Conservation (phyloP, 2,329 filamentous ascomycete species). For the Colletotrichum costaricense region DNA sequence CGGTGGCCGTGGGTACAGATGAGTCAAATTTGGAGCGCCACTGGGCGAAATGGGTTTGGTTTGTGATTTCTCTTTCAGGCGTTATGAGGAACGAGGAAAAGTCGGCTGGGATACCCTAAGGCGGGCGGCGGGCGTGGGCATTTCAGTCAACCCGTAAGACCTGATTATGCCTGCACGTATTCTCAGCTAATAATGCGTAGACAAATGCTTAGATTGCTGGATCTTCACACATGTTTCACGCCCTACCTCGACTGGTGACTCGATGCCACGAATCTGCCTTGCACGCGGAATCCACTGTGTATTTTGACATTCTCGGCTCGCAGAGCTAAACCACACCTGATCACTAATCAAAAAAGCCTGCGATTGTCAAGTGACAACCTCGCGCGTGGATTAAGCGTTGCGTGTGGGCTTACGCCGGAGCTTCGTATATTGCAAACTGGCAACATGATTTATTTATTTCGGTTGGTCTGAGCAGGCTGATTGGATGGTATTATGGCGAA, state of each 20-base stretch:
- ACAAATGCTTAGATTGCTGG: slow-evolving; percentile 17
- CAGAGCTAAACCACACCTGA: neutral
- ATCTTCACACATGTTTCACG: slow-evolving; percentile 11
- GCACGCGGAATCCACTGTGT: neutral
- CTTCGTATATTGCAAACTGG: neutral
- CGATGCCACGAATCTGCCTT: neutral
- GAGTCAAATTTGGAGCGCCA: neutral
- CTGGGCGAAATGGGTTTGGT: neutral
- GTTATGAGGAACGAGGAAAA: slow-evolving; percentile 30
- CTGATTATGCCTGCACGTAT: slow-evolving; percentile 22
- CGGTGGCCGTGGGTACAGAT: slow-evolving; percentile 26
- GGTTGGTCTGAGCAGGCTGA: neutral
- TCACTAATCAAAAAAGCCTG: neutral
- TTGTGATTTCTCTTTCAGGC: slow-evolving; percentile 22
- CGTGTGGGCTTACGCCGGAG: neutral
- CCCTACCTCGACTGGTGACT: slow-evolving; percentile 12
- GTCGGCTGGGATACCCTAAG: slow-evolving; percentile 4
- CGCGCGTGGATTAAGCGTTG: neutral
- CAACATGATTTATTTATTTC: neutral
- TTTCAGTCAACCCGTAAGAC: slow-evolving; percentile 29
- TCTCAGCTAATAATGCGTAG: slow-evolving; percentile 31
- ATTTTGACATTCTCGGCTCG: neutral
- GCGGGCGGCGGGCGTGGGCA: slow-evolving; percentile 25
- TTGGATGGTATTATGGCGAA: slow-evolving; percentile 10
- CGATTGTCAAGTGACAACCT: neutral